Base-by-base conservation (phyloP, 352 stramenopile genomes). In the Thalassiosira exigua region DNA sequence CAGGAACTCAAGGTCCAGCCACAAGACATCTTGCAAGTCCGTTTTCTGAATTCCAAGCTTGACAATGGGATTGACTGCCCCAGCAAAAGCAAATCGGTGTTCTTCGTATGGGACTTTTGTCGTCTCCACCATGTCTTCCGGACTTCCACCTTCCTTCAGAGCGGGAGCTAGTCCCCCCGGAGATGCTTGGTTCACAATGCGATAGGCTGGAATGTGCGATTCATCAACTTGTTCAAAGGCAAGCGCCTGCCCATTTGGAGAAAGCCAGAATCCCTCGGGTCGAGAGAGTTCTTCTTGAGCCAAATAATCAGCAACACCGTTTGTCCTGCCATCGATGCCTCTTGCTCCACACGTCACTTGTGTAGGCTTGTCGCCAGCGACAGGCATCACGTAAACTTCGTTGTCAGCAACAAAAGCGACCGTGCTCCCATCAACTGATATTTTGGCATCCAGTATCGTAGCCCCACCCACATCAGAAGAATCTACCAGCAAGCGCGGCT, bases 201-300 rank as follows among this genome's bases (percentile, higher is more conserved):
- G 86, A 85, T 97, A 98, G 48, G 96, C 84, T 12, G 95, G 94
- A 46, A 98, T 96, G 51, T 94, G 82, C 41, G 92, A 94, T 82
- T 99, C 96, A 75, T 99, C 96, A 11, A 98, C 91, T 69, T 96
- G 84, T 65, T 82, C 72, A 75, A 98, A 98, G 11, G 95, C 91
- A 54, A 98, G 85, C 44, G 86, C 79, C 1, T 84, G 71, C 39
- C 91, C 95, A 83, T 98, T 93, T 0, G 94, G 92, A 21, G 93
- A 94, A 95, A 95, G 98, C 97, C 97, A 99, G 87, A 98, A 98
- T 50, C 97, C 97, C 42, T 94, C 85, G 87, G 98, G 98, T 29
- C 96, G 93, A 77, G 96, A 96, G 79, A 99, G 96, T 85, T 99
- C 96, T 85, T 99, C 97, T 76, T 98, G 96, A 4, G 96, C 97